These are phyloP conservation scores for Cutaneotrichosporon cutaneum DNA, from an alignment of 1,284 basidiomycete genomes.

Conservation along the genomic window DNA sequence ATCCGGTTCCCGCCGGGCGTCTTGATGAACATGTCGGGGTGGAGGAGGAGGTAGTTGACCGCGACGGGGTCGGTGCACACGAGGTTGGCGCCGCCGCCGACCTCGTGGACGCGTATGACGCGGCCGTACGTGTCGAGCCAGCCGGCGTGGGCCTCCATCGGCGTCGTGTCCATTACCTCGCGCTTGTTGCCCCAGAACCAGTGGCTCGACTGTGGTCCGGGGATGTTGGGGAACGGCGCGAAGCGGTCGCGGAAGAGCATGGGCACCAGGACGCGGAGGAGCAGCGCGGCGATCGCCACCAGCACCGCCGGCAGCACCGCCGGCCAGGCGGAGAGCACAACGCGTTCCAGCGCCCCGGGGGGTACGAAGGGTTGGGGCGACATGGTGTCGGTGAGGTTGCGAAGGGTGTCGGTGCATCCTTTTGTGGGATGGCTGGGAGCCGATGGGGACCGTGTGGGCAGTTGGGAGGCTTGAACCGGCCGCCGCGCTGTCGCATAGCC, in stretches of 20 bases:
- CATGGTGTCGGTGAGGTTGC: too few species aligned
- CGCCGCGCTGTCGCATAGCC: too few species aligned
- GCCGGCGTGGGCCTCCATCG: slow-evolving; percentile 20
- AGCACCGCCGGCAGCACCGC: background rate
- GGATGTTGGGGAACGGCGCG: slow-evolving; percentile 17
- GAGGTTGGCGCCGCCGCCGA: slow-evolving; percentile 50
- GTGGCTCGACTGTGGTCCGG: slow-evolving; percentile 24
- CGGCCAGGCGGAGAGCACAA: background rate
- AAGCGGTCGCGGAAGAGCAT: slow-evolving; percentile 10
- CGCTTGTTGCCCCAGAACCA: slow-evolving; percentile 27
- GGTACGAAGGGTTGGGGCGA: too few species aligned
- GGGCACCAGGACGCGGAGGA: background rate
- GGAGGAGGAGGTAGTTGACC: slow-evolving; percentile 62
- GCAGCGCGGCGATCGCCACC: background rate
- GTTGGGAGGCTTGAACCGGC: too few species aligned
- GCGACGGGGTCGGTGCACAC: slow-evolving; percentile 42
- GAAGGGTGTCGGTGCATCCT: too few species aligned
- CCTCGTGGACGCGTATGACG: slow-evolving; percentile 25
- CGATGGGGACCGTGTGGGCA: too few species aligned
- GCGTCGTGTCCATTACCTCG: slow-evolving; percentile 21
- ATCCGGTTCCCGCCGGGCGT: slow-evolving; percentile 61
- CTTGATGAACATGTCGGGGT: slow-evolving; percentile 66
- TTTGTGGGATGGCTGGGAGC: too few species aligned
- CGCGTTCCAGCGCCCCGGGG: too few species aligned
- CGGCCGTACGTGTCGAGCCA: slow-evolving; percentile 32